Percentiles rank a stretch among this genome's conserved stretches.
These are phyloP conservation scores for Fagopyrum esculentum DNA, from an alignment of 148 eudicot genomes.

Conservation along the genomic window DNA sequence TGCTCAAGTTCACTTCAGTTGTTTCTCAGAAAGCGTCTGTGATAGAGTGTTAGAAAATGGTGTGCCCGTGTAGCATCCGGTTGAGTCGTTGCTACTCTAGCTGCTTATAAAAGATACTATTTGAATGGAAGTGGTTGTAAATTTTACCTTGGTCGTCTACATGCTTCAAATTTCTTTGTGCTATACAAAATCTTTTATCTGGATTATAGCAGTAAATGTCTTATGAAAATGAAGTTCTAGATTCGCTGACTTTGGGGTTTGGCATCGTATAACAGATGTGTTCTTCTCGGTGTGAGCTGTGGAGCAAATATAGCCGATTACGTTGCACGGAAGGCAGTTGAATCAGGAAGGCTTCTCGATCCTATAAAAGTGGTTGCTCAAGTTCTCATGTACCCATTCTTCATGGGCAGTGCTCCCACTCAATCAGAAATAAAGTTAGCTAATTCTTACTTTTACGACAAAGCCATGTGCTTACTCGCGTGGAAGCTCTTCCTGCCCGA, in stretches of 20 bases:
- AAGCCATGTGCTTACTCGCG: constrained; percentile 78
- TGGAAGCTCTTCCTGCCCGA: constrained; percentile 92
- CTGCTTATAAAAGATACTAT: not conserved
- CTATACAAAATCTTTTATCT: not conserved
- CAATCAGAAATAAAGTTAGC: constrained; percentile 87
- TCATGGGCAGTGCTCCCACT: constrained; percentile 81
- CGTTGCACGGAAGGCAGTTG: constrained; percentile 79
- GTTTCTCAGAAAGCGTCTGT: too few relatives aligned
- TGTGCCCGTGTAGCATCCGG: not conserved
- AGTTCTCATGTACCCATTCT: constrained; percentile 90
- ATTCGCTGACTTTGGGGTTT: not conserved
- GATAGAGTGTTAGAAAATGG: too few relatives aligned
- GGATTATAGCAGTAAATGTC: not conserved
- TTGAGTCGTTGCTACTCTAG: not conserved
- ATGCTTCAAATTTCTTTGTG: not conserved
- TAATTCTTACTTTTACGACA: constrained; percentile 90
- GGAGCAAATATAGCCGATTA: constrained; percentile 91
- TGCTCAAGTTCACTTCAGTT: not conserved
- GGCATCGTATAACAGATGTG: constrained; percentile 52
- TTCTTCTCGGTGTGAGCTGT: constrained; percentile 89
- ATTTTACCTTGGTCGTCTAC: not conserved
- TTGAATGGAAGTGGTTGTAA: not conserved
- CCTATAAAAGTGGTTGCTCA: constrained; percentile 96
- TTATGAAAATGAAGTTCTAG: not conserved
- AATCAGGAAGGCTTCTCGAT: constrained; percentile 61